Conservation (phyloP, 2,329 filamentous ascomycete species). For the Cryphonectria japonica region DNA sequence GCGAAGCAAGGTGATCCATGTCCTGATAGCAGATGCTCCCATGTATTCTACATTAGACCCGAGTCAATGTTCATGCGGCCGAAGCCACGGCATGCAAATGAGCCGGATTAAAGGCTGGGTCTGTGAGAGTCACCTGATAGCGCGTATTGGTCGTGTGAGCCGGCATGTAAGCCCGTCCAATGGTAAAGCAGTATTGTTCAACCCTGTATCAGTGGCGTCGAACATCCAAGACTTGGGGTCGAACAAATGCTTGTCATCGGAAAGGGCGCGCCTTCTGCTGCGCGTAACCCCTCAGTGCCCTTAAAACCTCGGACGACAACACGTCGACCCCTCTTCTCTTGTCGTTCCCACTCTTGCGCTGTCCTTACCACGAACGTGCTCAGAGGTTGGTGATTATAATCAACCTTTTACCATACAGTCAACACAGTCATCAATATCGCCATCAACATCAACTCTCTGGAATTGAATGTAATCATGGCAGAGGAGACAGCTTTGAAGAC, state of each 20-base stretch:
- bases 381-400: background rate
- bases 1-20: background rate
- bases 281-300: background rate
- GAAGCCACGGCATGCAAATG: background rate
- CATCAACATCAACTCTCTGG: background rate
- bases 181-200: background rate
- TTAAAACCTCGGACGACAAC: background rate
- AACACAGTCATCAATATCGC: background rate
- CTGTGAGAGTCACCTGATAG: constrained; percentile 21
- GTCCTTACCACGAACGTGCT: background rate
- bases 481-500: constrained; percentile 37
- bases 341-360: background rate
- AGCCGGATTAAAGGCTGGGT: background rate
- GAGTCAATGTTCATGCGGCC: background rate
- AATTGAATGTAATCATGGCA: constrained; percentile 15
- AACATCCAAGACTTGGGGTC: background rate
- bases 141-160: constrained; percentile 11
- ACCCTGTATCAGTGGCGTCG: background rate
- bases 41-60: background rate
- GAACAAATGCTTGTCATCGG: background rate
- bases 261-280: background rate
- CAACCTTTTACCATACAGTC: background rate
- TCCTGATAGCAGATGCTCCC: background rate
- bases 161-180: background rate
- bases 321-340: background rate